Percentiles rank a stretch among this genome's conserved stretches.
phyloP scores from a whole-genome alignment of 2,329 filamentous ascomycete species.

The Falciphora oryzae region DNA sequence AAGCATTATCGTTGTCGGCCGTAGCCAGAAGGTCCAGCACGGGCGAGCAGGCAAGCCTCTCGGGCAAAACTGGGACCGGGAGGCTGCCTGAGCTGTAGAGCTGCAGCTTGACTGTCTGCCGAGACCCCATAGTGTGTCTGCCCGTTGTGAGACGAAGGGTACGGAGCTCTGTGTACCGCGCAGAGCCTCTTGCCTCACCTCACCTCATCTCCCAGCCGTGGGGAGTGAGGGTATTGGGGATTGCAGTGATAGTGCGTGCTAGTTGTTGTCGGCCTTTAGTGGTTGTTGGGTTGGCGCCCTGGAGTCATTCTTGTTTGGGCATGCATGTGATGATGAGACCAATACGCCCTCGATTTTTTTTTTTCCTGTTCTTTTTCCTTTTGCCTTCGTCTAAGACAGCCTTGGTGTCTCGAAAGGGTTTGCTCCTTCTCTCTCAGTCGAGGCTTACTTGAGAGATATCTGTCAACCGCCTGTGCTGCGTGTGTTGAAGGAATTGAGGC shows the following conservation, averaged over 20 bases:
- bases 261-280: neutral
- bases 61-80: slow-evolving; percentile 42
- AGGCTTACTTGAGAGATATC: too few relatives aligned
- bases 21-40: slow-evolving; percentile 78
- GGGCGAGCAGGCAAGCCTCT: slow-evolving; percentile 69
- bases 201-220: neutral
- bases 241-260: too few relatives aligned
- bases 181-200: neutral
- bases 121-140: neutral
- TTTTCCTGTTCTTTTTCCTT: neutral
- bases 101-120: neutral
- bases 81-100: slow-evolving; percentile 18
- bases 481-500: too few relatives aligned
- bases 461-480: too few relatives aligned
- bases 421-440: neutral
- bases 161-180: neutral
- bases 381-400: neutral
- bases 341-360: neutral
- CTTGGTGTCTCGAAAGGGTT: neutral
- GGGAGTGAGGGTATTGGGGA: neutral
- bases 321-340: neutral
- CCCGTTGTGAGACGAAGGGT: neutral
- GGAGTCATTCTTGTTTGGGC: neutral
- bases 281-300: neutral
- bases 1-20: slow-evolving; percentile 54